These are phyloP conservation scores for Cetradonia linearis DNA, from an alignment of 495 filamentous ascomycete species.

Conservation along the genomic window DNA sequence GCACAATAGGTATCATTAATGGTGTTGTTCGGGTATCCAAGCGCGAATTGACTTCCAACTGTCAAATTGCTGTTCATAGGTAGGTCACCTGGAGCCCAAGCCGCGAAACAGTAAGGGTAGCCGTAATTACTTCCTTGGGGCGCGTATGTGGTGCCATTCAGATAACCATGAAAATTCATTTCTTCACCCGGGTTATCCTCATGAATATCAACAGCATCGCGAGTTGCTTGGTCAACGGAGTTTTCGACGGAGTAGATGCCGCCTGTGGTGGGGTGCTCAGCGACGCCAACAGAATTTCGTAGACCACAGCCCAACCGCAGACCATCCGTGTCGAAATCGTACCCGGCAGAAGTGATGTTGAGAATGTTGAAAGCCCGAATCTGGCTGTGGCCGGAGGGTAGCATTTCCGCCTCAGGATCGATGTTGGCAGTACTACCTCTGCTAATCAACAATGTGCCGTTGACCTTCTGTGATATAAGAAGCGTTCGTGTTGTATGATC, in stretches of 20 bases:
- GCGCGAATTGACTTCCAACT: conserved; percentile 30
- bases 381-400: conserved; percentile 47
- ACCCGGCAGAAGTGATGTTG: conserved; percentile 30
- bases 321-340: conserved; percentile 42
- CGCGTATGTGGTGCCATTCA: conserved; percentile 36
- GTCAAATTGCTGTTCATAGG: conserved; percentile 30
- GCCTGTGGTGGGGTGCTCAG: conserved; percentile 42
- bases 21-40: conserved; percentile 34
- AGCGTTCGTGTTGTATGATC: conserved; percentile 58
- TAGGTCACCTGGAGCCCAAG: conserved; percentile 45
- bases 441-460: conserved; percentile 48
- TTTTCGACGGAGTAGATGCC: conserved; percentile 65
- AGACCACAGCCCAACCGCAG: conserved; percentile 58
- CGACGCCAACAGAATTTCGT: conserved; percentile 60
- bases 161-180: conserved; percentile 58
- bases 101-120: conserved; percentile 59
- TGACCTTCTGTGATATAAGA: conserved; percentile 41
- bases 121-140: conserved; percentile 45
- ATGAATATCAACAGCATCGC: conserved; percentile 51
- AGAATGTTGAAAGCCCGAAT: conserved; percentile 56
- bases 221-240: conserved; percentile 51
- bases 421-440: conserved; percentile 53
- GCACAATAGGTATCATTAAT: conserved; percentile 41
- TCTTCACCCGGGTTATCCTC: conserved; percentile 65
- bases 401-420: conserved; percentile 38